Base-by-base conservation (phyloP, 2,329 filamentous ascomycete genomes). In the Ustulina deusta region DNA sequence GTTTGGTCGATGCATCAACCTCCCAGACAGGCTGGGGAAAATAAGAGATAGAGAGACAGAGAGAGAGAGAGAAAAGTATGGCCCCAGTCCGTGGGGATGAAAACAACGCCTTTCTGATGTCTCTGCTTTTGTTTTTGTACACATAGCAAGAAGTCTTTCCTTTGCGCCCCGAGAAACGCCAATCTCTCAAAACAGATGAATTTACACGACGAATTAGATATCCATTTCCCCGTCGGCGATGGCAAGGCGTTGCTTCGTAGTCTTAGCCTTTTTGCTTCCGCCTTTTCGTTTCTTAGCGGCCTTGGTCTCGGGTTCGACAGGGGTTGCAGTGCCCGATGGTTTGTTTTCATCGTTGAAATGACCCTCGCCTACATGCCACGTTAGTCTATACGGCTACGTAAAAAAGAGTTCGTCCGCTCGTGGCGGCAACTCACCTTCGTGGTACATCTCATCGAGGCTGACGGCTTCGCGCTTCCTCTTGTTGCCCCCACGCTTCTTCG, bases 361-460 rank as follows among this genome's bases (percentile, higher is more conserved):
- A 68, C 96, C 96, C 85, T 99, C 96, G 75, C 95, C 95, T 98
- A 76, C 61, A 54, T 61, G 69, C 49, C 56, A 46, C 1, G 75
- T 86, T 78, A 82, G 78, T 69, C 71, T 29, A 58, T 60, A 59
- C 38, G 59, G 34, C 40, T n/a, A 40, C 36, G 17, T n/a, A n/a
- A 25, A 38, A 63, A 61, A 64, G 49, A 34, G 5, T n/a, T 36
- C 6, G 13, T 44, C 25, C 11, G 13, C 1, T 20, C 6, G 68
- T n/a, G 29, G 44, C 9, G 17, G 13, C 4, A 62, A 83, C 93
- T 90, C 80, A 97, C 96, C 96, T 86, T 99, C 96, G 79, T 99
- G 96, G 82, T 99, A 99, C 93, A 99, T 94, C 78, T 97, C 95
- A 79, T 98, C 96, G 80, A 98, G 83, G 76, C 91, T 95, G 75